phyloP scores from a whole-genome alignment of 192 early-diverging fungal genomes.

The Coemansia pectinata region DNA sequence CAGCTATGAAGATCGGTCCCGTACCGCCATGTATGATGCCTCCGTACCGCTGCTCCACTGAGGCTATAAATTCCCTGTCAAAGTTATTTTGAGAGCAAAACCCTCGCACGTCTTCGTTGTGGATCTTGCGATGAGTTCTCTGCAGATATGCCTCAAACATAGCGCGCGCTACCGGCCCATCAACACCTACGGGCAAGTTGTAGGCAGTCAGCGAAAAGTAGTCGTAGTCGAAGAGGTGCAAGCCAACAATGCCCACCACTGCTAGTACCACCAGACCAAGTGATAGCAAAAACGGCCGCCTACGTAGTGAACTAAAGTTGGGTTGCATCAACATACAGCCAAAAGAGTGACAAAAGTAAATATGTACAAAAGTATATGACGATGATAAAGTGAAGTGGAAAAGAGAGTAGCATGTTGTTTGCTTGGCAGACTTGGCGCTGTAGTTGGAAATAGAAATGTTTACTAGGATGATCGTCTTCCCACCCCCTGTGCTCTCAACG shows the following conservation, averaged over 20 bases:
- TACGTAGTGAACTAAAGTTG: neutral
- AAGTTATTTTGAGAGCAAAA: constrained; percentile 24
- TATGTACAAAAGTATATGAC: too few relatives aligned
- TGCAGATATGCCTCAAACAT: constrained; percentile 24
- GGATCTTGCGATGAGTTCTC: constrained; percentile 7
- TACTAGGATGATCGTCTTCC: too few relatives aligned
- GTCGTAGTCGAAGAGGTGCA: neutral
- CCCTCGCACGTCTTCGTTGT: constrained; percentile 21
- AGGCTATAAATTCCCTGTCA: constrained; percentile 1
- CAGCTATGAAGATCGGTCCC: constrained; percentile 26
- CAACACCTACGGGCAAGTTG: neutral
- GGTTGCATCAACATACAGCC: neutral
- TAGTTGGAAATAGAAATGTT: too few relatives aligned
- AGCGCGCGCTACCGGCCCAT: neutral
- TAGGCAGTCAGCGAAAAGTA: neutral
- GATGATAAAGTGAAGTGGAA: neutral
- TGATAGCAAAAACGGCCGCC: neutral
- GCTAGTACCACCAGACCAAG: neutral
- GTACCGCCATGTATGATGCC: neutral
- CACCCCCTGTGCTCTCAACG: too few relatives aligned
- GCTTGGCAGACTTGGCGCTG: too few relatives aligned
- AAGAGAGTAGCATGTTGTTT: neutral
- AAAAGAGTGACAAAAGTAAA: neutral
- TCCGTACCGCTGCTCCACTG: constrained; percentile 17
- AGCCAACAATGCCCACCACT: neutral